Base-by-base conservation (phyloP, 2,329 filamentous ascomycete genomes). In the Diaporthe nobilis region DNA sequence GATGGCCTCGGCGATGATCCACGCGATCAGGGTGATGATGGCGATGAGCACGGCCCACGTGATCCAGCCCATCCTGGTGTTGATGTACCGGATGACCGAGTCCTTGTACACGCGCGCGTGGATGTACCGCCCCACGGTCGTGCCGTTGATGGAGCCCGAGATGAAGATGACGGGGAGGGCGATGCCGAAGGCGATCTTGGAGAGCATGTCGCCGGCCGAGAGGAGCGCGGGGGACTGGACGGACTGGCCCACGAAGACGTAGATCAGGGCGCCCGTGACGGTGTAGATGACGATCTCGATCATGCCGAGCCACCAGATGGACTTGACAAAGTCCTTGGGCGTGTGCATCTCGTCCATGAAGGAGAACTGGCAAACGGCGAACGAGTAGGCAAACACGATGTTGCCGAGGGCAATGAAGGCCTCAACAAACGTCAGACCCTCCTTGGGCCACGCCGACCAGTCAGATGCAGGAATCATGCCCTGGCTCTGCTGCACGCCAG, bases 151-250 rank as follows among this genome's bases (percentile, higher is more conserved):
- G 25, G 93, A 92, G 68, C 93, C 94, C 0, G 93, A 93, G 77
- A 95, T 92, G 79, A 94, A 88, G 81, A 95, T 95, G 73, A 93
- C 94, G 20, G 93, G 93, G 4, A 93, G 86, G 0, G 92, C 93
- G 77, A 95, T 83, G 39, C 92, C 93, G 80, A 93, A 95, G 2
- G 92, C 92, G 9, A 95, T 84, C 81, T 94, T 94, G 68, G 90
- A 89, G 34, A 94, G 83, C 0, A 88, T 78, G 2, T 85, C 83
- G 2, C 90, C 88, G 13, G 93, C 91, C 0, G 92, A 93, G 8
- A 93, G 89, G 10, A 95, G 87, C 0, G 94, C 93, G 1, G 94
- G 94, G 0, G 91, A 92, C 74, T 87, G 82, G 34, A 95, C 93
- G 0, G 87, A 84, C 1, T 85, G 84, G 37, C 94, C 94, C 12